A percentile compares a stretch with the other conserved stretches of the same genome.
Conservation (phyloP, 768 basidiomycete species). For the Lactifluus hygrophoroides region DNA sequence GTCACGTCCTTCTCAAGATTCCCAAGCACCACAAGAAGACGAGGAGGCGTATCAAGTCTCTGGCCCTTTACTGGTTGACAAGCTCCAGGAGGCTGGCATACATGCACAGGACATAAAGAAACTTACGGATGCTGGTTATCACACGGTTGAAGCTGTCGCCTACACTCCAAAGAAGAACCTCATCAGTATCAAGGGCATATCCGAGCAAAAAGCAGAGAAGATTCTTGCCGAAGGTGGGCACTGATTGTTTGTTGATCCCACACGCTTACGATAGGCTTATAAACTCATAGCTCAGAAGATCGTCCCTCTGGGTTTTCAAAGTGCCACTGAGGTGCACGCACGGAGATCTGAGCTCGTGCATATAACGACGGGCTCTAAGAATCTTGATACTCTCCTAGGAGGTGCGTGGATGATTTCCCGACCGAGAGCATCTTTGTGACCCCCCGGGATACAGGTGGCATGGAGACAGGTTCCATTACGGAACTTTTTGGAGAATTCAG, state of each 20-base stretch:
- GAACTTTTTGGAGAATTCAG: constrained; percentile 98
- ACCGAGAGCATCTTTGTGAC: background rate
- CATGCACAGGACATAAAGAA: constrained; percentile 91
- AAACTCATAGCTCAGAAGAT: constrained; percentile 73
- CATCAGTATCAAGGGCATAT: constrained; percentile 90
- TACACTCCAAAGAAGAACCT: constrained; percentile 94
- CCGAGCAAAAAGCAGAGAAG: constrained; percentile 95
- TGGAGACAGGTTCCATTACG: constrained; percentile 97
- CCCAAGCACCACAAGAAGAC: constrained; percentile 42
- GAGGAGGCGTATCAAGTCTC: constrained; percentile 49
- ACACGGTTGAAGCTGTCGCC: constrained; percentile 93
- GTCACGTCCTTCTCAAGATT: constrained; percentile 48
- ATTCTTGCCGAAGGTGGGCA: constrained; percentile 79
- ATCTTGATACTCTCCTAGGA: constrained; percentile 90
- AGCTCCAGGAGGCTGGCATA: constrained; percentile 84
- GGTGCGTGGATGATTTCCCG: constrained; percentile 38
- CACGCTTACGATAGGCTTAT: constrained; percentile 1
- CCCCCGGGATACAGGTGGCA: constrained; percentile 53
- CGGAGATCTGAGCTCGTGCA: constrained; percentile 90
- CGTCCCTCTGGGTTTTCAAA: constrained; percentile 94
- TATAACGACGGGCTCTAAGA: constrained; percentile 95
- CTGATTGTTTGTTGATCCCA: too few species aligned
- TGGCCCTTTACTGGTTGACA: constrained; percentile 78
- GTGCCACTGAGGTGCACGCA: constrained; percentile 95
- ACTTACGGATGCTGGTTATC: constrained; percentile 80